Base-by-base conservation (phyloP, 495 filamentous ascomycete genomes). In the Aspergillus cristatus region DNA sequence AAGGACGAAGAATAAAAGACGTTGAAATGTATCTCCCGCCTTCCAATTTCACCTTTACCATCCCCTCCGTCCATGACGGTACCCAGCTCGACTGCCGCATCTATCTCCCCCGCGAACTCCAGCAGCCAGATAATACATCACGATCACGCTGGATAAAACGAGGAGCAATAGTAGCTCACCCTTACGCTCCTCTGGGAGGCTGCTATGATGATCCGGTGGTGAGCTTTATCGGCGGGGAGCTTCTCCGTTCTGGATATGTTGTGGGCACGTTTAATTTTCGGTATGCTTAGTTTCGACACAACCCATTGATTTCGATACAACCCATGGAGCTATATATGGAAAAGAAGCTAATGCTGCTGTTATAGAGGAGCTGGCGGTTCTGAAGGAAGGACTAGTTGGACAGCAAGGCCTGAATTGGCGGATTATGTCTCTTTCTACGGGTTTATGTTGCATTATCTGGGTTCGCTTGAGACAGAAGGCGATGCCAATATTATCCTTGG, bases 211-310 rank as follows among this genome's bases (percentile, higher is more conserved):
- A 97, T 46, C 71, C 72, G 0, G 70, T 93, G 14, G 84, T 98
- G 11, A 60, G 72, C 20, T 62, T 75, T 15, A 54, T 84, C 10
- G 74, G 72, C 1, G 55, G 56, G 2, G 78, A 80, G 38, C 65
- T 95, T 16, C 55, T 94, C 6, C 57, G 67, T 3, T 51, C 65
- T 16, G 86, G 84, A 13, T 90, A 73, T 49, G 57, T 93, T 2
- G 85, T 96, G 13, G 82, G 71, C 5, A 94, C 86, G 1, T 96
- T 97, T 57, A 96, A 98, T 52, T 95, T 96, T 47, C 76, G 88
- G 88, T 94, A 58, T 14, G 51, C 42, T n/a, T n/a, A n/a, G n/a
- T n/a, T n/a, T n/a, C n/a, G n/a, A 32, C n/a, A 6, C 12, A 16
- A 14, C 20, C 26, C 11, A 24, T 22, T 37, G 6, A 7, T 14